Conservation (phyloP, 345 rosid genomes). For the Eucalyptus pumila region DNA sequence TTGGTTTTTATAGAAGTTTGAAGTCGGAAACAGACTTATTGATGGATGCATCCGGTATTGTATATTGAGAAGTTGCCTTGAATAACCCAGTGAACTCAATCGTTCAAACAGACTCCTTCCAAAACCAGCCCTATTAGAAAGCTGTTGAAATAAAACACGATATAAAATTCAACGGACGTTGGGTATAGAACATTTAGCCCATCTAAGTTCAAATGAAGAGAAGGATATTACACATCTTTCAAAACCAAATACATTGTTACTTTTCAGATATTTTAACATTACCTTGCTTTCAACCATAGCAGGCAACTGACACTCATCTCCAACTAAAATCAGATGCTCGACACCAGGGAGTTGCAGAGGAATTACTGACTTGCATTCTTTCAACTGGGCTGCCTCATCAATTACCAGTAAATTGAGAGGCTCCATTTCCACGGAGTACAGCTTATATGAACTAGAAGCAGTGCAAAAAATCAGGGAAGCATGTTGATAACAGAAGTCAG, state of each 20-base stretch:
- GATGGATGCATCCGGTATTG: background rate
- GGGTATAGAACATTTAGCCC: slow-evolving; percentile 9
- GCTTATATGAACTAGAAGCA: background rate
- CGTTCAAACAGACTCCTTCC: background rate
- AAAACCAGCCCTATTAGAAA: background rate
- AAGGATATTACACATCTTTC: background rate
- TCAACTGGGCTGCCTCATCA: background rate
- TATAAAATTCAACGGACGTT: background rate
- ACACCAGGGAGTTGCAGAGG: background rate
- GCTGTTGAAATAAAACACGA: background rate
- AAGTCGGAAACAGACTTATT: background rate
- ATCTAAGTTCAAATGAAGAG: background rate
- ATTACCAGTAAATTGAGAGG: background rate
- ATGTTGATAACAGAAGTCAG: background rate
- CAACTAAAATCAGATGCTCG: background rate
- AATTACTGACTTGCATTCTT: background rate
- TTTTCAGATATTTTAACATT: background rate
- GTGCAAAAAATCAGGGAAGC: background rate
- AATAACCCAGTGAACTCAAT: background rate
- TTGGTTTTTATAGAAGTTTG: background rate
- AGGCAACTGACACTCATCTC: background rate
- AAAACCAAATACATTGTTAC: background rate
- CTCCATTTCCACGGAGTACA: background rate
- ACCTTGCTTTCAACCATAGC: background rate
- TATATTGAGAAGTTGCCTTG: background rate